Evolutionary conservation across 106 monocot genomes (phyloP).

Genomic region (Phalaenopsis equestris): DNA sequence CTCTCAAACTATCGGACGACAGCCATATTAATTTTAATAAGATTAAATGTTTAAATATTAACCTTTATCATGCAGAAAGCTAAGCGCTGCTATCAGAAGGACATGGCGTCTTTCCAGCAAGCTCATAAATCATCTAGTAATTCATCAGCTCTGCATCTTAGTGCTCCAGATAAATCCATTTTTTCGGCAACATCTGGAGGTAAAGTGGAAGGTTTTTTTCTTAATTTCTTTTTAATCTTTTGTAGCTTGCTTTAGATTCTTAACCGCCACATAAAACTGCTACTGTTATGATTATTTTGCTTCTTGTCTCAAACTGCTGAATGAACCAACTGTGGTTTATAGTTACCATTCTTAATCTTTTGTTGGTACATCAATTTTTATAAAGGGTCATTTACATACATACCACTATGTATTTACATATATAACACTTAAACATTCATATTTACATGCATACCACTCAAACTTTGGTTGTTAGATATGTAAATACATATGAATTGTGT

Average conservation of each 20-base stretch:
- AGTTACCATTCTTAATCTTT: neutral
- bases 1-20: neutral
- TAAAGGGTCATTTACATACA: too few species aligned
- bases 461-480: too few species aligned
- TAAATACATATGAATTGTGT: too few species aligned
- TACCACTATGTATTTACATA: too few species aligned
- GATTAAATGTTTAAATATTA: neutral
- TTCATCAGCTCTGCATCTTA: slow-evolving; percentile 7
- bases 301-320: neutral
- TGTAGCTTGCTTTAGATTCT: neutral
- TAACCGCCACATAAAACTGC: neutral
- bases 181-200: slow-evolving; percentile 21
- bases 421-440: too few species aligned
- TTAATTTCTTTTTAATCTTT: neutral
- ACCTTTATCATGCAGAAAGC: slow-evolving; percentile 56
- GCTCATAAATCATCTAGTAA: slow-evolving; percentile 15
- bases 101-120: slow-evolving; percentile 56
- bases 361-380: neutral
- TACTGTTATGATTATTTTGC: neutral
- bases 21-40: neutral
- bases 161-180: slow-evolving; percentile 14
- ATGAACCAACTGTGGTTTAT: neutral
- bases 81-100: slow-evolving; percentile 82
- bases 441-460: too few species aligned
- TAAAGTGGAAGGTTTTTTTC: slow-evolving; percentile 3